Conservation (phyloP, 352 stramenopile genomes). For the Thalassiosira livingstoniorum region DNA sequence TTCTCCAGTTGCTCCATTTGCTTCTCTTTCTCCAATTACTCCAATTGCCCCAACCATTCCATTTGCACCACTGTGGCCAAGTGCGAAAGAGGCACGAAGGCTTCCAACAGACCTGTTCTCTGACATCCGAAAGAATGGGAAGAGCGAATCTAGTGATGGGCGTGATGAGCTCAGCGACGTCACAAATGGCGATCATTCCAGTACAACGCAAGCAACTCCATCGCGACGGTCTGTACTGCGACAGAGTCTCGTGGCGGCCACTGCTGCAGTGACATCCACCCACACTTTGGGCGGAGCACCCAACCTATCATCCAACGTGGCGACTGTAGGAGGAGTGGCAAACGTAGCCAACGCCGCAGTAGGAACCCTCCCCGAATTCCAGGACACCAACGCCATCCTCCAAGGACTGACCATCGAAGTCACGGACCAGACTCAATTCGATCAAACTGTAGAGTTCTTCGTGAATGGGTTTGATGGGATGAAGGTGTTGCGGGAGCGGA, state of each 20-base stretch:
- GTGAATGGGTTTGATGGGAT: conserved; percentile 70
- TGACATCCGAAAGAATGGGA: too few species aligned
- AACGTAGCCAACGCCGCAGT: conserved; percentile 55
- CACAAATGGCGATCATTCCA: too few species aligned
- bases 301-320: neutral
- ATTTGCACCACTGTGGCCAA: too few species aligned
- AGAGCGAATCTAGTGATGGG: too few species aligned
- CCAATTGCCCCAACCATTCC: too few species aligned
- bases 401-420: conserved; percentile 77
- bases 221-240: neutral
- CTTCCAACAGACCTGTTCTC: too few species aligned
- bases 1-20: too few species aligned
- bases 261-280: neutral
- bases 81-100: too few species aligned
- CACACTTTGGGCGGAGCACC: too few species aligned
- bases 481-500: conserved; percentile 64
- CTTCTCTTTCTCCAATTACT: too few species aligned
- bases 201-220: too few species aligned
- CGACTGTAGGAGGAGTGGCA: neutral
- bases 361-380: conserved; percentile 74
- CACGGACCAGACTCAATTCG: conserved; percentile 67
- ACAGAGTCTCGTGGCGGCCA: neutral
- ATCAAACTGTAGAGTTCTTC: conserved; percentile 78
- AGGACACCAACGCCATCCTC: conserved; percentile 69
- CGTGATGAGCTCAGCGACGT: too few species aligned